Evolutionary conservation across 306 rosid genomes (phyloP).

Genomic region (Ammopiptanthus mongolicus): DNA sequence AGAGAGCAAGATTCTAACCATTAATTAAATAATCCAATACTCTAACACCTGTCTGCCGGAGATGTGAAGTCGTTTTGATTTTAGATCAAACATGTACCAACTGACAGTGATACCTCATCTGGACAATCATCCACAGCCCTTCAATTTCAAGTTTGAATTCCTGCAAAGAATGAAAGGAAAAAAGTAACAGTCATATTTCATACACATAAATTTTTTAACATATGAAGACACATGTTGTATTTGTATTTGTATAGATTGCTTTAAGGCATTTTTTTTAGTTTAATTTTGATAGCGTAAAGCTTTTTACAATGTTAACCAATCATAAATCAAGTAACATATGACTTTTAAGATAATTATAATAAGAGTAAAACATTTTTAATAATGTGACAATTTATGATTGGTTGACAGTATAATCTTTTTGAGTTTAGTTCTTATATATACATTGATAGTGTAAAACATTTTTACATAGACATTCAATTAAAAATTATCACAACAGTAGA

Average conservation of each 20-base stretch:
- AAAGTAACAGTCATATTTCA: background rate
- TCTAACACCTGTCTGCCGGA: slow-evolving; percentile 8
- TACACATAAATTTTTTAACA: background rate
- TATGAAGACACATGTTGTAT: background rate
- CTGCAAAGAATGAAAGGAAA: background rate
- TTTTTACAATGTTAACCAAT: no score
- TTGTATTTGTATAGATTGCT: background rate
- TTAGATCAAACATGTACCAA: slow-evolving; percentile 25
- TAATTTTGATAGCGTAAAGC: no score
- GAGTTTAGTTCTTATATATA: no score
- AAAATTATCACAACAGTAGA: no score
- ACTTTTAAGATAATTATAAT: no score
- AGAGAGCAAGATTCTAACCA: slow-evolving; percentile 1
- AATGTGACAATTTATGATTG: no score
- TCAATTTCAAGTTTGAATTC: background rate
- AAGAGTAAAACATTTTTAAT: no score
- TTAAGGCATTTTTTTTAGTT: no score
- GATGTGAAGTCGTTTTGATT: slow-evolving; percentile 19
- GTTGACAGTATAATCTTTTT: no score
- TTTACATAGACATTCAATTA: no score
- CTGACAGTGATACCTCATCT: slow-evolving; percentile 16
- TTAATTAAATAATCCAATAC: slow-evolving; percentile 14
- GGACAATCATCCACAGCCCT: slow-evolving; percentile 1
- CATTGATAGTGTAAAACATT: no score
- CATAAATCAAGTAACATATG: no score